These are phyloP conservation scores for Cotoneaster glaucophyllus DNA, from an alignment of 306 rosid genomes.

Conservation along the genomic window DNA sequence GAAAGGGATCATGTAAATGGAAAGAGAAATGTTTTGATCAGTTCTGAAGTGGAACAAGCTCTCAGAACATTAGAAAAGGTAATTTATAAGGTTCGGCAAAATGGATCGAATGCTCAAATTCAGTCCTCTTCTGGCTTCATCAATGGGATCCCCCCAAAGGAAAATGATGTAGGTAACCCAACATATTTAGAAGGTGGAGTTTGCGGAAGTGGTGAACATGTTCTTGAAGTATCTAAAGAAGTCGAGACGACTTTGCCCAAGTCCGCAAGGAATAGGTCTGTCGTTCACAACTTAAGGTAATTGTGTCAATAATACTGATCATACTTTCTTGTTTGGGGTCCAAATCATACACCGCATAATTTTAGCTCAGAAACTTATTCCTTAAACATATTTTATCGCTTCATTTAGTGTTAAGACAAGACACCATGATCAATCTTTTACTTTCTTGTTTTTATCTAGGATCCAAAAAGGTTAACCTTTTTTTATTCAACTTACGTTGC, in stretches of 20 bases:
- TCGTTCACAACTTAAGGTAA: slow-evolving; percentile 46
- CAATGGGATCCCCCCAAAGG: slow-evolving; percentile 16
- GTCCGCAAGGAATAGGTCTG: slow-evolving; percentile 20
- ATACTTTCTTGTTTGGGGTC: neutral
- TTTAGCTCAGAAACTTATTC: neutral
- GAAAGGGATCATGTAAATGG: slow-evolving; percentile 19
- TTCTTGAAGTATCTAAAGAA: slow-evolving; percentile 11
- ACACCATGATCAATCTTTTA: neutral
- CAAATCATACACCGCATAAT: neutral
- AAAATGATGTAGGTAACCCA: slow-evolving; percentile 20
- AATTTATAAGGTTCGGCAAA: slow-evolving; percentile 40
- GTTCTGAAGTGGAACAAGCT: slow-evolving; percentile 70
- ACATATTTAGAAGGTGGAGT: slow-evolving; percentile 25
- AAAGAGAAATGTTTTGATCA: slow-evolving; percentile 31
- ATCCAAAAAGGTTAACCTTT: neutral
- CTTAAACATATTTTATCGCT: neutral
- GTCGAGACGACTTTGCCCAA: slow-evolving; percentile 24
- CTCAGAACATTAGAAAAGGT: slow-evolving; percentile 69
- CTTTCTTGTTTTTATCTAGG: neutral
- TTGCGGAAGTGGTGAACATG: slow-evolving; percentile 14
- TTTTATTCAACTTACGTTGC: slow-evolving; percentile 7
- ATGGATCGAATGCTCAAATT: slow-evolving; percentile 32
- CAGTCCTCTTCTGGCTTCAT: slow-evolving; percentile 26
- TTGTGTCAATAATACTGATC: neutral
- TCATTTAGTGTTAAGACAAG: neutral